Base-by-base conservation (phyloP, 2,329 filamentous ascomycete genomes). In the Trichophyton benhamiae region DNA sequence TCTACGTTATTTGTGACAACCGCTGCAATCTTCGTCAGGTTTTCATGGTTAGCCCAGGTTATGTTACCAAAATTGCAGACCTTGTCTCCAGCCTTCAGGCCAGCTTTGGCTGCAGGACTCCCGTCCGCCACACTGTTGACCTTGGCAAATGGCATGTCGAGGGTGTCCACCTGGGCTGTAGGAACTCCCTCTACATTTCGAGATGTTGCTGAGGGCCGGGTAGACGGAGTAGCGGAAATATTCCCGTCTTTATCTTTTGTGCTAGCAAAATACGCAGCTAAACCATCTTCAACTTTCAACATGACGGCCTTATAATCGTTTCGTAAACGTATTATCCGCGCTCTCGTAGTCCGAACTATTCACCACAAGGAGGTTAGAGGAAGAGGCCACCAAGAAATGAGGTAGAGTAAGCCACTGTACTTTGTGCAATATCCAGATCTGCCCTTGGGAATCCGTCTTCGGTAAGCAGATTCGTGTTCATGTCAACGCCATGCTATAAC, bases 261-360 rank as follows among this genome's bases (percentile, higher is more conserved):
- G 64, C 77, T 84, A n/a, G 90, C 91, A 72, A 97, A 96, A 71
- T 94, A 88, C 66, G 88, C 86, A 71, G 97, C 90, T n/a, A 99
- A 81, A 55, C 86, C 85, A 69, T 86, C 86, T 74, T 97, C 94
- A 67, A 97, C 87, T 62, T 82, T 79, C 62, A 77, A 76, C 91
- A 97, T 96, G 49, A 96, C 77, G 44, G 86, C 84, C 72, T 95
- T 96, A 77, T 96, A 92, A 74, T 99, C 94, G 71, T 96, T 97
- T 66, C 88, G 86, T 44, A 97, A 80, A 67, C 86, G 81, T 67
- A 97, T 94, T 67, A 99, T 96, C 63, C 89, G 86, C 30, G 91
- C 83, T 74, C 94, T 83, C 42, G 91, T 96, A n/a, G 90, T 96
- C 64, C 94, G 89, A 71, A 99, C 89, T 95, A 68, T 60, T 17